Evolutionary conservation across 805 yeast genomes (phyloP).

Genomic region (Metschnikowia drakensbergensis): DNA sequence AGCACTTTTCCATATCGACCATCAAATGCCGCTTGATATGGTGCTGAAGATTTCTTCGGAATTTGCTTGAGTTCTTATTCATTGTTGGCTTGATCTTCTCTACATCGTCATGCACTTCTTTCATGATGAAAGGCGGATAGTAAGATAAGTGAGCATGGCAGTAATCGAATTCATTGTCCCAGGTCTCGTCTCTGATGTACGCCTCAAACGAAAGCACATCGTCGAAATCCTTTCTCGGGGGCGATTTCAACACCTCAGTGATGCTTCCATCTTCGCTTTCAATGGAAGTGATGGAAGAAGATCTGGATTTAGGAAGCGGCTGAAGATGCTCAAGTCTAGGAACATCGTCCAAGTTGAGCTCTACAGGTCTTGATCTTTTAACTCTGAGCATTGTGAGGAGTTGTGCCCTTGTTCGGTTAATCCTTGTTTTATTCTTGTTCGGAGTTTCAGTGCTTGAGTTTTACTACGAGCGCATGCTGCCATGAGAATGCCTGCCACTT

Average conservation of each 20-base stretch:
- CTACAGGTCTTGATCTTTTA: slow-evolving; percentile 22
- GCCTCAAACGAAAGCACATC: slow-evolving; percentile 59
- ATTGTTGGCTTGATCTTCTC: slow-evolving; percentile 69
- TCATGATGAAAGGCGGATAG: slow-evolving; percentile 69
- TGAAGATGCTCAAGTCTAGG: slow-evolving; percentile 36
- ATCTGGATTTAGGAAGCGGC: slow-evolving; percentile 37
- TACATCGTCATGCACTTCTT: slow-evolving; percentile 62
- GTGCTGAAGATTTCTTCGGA: slow-evolving; percentile 69
- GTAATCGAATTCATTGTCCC: slow-evolving; percentile 71
- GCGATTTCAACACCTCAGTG: slow-evolving; percentile 32
- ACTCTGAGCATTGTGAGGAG: slow-evolving; percentile 20
- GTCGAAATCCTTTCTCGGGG: slow-evolving; percentile 52
- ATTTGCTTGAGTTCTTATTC: slow-evolving; percentile 68
- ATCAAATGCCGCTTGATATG: slow-evolving; percentile 69
- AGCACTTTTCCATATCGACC: slow-evolving; percentile 57
- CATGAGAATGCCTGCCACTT: background rate
- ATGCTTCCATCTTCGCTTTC: slow-evolving; percentile 31
- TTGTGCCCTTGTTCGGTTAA: background rate
- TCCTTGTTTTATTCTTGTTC: background rate
- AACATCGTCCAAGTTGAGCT: slow-evolving; percentile 36
- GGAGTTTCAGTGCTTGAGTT: background rate
- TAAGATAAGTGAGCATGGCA: slow-evolving; percentile 64
- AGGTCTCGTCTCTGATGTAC: slow-evolving; percentile 65
- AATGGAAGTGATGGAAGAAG: slow-evolving; percentile 36
- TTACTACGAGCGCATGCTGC: background rate